phyloP scores from a whole-genome alignment of 306 rosid genomes.

The Carpinus fangiana region DNA sequence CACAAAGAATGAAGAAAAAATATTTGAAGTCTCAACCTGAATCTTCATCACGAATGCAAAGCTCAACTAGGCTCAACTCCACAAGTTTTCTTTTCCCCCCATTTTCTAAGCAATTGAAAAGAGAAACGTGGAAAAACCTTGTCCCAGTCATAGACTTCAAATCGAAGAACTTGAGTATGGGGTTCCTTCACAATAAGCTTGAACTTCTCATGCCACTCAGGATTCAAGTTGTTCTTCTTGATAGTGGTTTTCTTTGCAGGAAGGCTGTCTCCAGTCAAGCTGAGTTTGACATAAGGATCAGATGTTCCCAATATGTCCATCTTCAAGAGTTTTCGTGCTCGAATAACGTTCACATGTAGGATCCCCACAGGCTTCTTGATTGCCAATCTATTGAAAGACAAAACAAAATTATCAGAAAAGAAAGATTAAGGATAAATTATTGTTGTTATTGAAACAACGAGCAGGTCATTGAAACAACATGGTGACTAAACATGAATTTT shows the following conservation, averaged over 20 bases:
- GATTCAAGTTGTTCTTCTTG: constrained; percentile 80
- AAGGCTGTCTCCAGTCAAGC: constrained; percentile 71
- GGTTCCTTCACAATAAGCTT: constrained; percentile 85
- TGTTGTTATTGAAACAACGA: not conserved
- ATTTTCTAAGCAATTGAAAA: constrained; percentile 27
- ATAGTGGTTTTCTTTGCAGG: constrained; percentile 74
- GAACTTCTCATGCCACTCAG: constrained; percentile 94
- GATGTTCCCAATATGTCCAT: constrained; percentile 87
- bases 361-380: constrained; percentile 89
- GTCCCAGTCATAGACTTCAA: constrained; percentile 95
- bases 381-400: constrained; percentile 45
- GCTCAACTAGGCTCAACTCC: not conserved
- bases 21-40: constrained; percentile 4
- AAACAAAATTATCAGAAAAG: not conserved
- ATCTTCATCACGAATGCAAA: constrained; percentile 1
- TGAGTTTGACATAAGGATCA: constrained; percentile 88
- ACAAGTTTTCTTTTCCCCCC: not conserved
- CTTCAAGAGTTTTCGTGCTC: constrained; percentile 73
- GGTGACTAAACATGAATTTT: not conserved
- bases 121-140: constrained; percentile 55
- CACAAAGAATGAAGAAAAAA: constrained; percentile 5
- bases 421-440: not conserved
- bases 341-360: constrained; percentile 82
- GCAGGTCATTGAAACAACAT: not conserved
- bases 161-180: constrained; percentile 75